Conservation (phyloP, 371 early-diverging fungal genomes). For the Syncephalis fuscata region DNA sequence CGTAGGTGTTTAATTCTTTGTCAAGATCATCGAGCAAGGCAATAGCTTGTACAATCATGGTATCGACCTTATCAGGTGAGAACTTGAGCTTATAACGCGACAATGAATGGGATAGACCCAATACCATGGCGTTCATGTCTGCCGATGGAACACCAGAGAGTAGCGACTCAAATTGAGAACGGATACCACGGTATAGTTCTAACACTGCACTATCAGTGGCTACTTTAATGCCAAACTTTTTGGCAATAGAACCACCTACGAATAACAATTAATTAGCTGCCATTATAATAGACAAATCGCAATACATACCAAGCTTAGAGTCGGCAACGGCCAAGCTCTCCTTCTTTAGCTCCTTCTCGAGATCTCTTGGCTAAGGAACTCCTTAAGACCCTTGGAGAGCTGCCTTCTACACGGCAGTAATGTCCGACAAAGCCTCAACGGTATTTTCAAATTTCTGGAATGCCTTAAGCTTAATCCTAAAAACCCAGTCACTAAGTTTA, state of each 20-base stretch:
- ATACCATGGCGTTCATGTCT: conserved; percentile 76
- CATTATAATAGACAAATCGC: not conserved
- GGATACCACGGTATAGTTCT: conserved; percentile 91
- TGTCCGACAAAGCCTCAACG: conserved; percentile 86
- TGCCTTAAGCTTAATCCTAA: conserved; percentile 78
- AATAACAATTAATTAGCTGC: not conserved
- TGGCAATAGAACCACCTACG: conserved; percentile 60
- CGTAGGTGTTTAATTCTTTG: conserved; percentile 91
- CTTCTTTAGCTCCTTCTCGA: conserved; percentile 69
- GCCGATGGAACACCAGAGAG: conserved; percentile 45
- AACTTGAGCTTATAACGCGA: conserved; percentile 84
- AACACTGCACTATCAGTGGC: conserved; percentile 67
- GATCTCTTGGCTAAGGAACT: conserved; percentile 70
- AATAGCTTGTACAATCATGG: conserved; percentile 93
- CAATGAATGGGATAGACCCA: conserved; percentile 62
- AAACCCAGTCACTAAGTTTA: not conserved
- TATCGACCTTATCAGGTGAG: conserved; percentile 87
- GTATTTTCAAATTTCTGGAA: conserved; percentile 96
- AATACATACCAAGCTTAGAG: conserved; percentile 71
- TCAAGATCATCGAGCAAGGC: conserved; percentile 85
- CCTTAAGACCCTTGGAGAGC: conserved; percentile 79
- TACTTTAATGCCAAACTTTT: conserved; percentile 84
- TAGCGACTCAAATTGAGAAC: conserved; percentile 55
- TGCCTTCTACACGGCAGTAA: conserved; percentile 91
- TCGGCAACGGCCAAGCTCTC: conserved; percentile 85